Base-by-base conservation (phyloP, 116 monocot species). In the Dioscorea cayenensis region DNA sequence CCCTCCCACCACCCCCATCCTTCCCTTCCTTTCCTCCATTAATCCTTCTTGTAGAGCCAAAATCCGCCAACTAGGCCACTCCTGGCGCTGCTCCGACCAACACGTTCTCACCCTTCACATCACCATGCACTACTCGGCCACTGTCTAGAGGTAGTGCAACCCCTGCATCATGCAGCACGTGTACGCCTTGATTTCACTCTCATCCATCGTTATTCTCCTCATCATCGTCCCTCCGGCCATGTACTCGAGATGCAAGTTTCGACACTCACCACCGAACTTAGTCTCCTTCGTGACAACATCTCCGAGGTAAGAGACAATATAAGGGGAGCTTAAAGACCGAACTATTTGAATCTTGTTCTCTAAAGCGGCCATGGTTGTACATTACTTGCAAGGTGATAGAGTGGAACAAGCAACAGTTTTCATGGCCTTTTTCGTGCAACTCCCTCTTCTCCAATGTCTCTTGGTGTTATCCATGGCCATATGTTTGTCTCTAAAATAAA, bases 61-160 rank as follows among this genome's bases (percentile, higher is more conserved):
- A 87, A 58, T 87, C 84, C 1, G 74, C 72, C 62, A 87, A 76
- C 73, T 87, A 84, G 10, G 78, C 87, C 14, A n/a, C 63, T 3
- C 55, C 68, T 5, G 51, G 17, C 7, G 2, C 48, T n/a, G 68
- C 9, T 13, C 79, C 79, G 10, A 70, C 37, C 7, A 90, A 82
- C 58, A 90, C 70, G 60, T 90, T 90, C 64, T 82, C 74, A 29
- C 86, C 90, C 76, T 90, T 90, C 28, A 90, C 84, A 36, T 90
- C 90, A 65, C 82, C 71, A 79, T 90, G 90, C 65, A 90, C 79
- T 10, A 86, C 72, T 0, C 84, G 77, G 84, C 82, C 21, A 49
- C 73, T 13, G 66, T 27, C 72, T 90, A 86, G 52, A 86, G 80
- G 64, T 86, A 84, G 13, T 52, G 64, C 64, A 90, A 80, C 43